Base-by-base conservation (phyloP, 495 filamentous ascomycete species). In the Cudoniella acicularis region DNA sequence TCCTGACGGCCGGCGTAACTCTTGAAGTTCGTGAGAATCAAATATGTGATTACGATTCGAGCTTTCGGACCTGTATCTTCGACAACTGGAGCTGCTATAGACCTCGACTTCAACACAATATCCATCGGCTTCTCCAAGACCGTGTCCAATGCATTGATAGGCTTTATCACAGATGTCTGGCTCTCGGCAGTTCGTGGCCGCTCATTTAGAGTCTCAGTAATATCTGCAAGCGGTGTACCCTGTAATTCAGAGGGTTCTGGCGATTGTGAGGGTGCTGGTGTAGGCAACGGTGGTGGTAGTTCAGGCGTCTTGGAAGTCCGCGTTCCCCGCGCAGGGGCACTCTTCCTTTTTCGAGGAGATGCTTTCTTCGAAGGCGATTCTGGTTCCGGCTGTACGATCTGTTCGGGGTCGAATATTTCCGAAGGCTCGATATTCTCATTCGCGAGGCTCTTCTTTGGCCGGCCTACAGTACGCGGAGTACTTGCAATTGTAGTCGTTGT, bases 1-100 rank as follows among this genome's bases (percentile, higher is more conserved):
- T 96, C 86, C 70, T 98, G 94, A 63, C 87, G 79, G 13, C 94
- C 94, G 46, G 94, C 94, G 72, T 98, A 98, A 70, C 92, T 96
- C 79, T 98, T 98, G 81, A 98, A 98, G 71, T 98, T 98, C 55
- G 80, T 91, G 42, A 98, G 79, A 56, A 94, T 83, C 51, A 98
- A 73, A 62, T 94, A 88, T 23, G 89, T 91, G 60, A 98, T 96
- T 52, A 97, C 92, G 59, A 92, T 88, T 53, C 94, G 87, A 57
- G 88, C 72, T 68, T 90, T 93, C 13, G 92, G 88, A 1, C 80
- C 89, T 6, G 79, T 81, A 17, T 92, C 89, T 66, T 90, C 85
- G 21, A 83, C 74, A 41, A 78, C 73, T 10, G 88, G 83, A 25
- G 84, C 74, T 2, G 81, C 80, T 66, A 88, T 79, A 20, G 84